Base-by-base conservation (phyloP, 2,329 filamentous ascomycete genomes). In the Ustulina deusta region DNA sequence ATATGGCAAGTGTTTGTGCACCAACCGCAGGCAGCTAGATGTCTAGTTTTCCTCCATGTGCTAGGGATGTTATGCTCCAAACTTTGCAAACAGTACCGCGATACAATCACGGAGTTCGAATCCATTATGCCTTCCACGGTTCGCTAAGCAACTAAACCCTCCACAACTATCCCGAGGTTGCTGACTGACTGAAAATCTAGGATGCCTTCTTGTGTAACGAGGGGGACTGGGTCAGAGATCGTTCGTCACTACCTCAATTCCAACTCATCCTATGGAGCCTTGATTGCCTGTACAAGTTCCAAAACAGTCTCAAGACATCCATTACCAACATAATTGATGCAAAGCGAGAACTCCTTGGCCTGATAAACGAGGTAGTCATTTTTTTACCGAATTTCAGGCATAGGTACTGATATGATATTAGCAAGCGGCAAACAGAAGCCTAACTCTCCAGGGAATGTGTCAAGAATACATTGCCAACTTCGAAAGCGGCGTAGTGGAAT, bases 1-100 rank as follows among this genome's bases (percentile, higher is more conserved):
- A 40, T 68, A 32, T 70, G 68, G 68, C 59, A 70, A 36, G 46
- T 40, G n/a, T 70, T 70, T 46, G 67, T 70, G 22, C 68, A 70
- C 17, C 68, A 70, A 40, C 65, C 68, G 22, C 68, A 66, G 29
- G 66, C 62, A 10, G 68, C 62, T 17, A 64, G 68, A 22, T 70
- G 62, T 46, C 63, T 70, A 27, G 65, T 66, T 22, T 70, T 70
- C 20, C 34, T 66, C 13, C 15, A 29, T 15, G 22, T 66, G 4
- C 17, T 70, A 6, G 65, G 65, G 34, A 36, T 40, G 6, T 13
- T 68, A 25, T 70, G 68, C 36, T 27, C 22, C 36, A 46, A 51
- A 29, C 51, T 69, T 40, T 46, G 51, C 17, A 27, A 29, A 22
- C 42, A 69, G 2, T 69, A 69, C 44, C 52, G 36, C 36, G n/a